Evolutionary conservation across 306 rosid genomes (phyloP), one percentile per base, ranked within the genome.

Genomic region (Calophaca sinica): DNA sequence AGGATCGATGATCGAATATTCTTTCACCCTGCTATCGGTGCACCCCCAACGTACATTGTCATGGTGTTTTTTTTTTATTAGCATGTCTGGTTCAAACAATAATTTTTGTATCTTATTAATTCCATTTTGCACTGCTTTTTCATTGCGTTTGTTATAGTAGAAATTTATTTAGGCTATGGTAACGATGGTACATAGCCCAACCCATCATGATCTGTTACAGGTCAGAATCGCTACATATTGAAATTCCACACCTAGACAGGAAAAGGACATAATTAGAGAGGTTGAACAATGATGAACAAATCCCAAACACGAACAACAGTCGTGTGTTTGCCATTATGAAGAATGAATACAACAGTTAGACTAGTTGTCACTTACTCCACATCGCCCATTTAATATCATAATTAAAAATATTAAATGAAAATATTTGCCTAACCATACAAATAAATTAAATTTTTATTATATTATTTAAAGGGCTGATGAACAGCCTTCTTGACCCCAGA

Each of bases 1-100:
- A 61, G 53, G 41, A 61, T 53, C 29, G 73, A 31, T 29, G 38
- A 71, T 44, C 7, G 80, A 38, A 41, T 77, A 73, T 73, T 74
- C 78, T 62, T 73, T 74, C 42, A 66, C 57, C 71, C 72, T 41
- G 26, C 26, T 20, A 20, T 20, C 2, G 53, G 54, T 75, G 63
- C 66, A 61, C 62, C 71, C 28, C 51, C 20, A 68, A 60, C 31
- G 69, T 68, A 76, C 53, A 41, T 70, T 36, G 29, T 61, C 49
- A 29, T 60, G 7, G 48, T 38, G 10, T 49, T 36, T 9, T 68
- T 57, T 33, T 3, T 20, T 20, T 20, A 20, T 20, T 0, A 20
- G 26, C 1, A 20, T 20, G 26, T 20, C 1, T 20, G 26, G 26
- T 20, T 20, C 26, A 20, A 20, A 1, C 26, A 20, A 20, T 20